Evolutionary conservation across 495 filamentous ascomycete genomes (phyloP).

Genomic region (Penicillium simplicissimum): DNA sequence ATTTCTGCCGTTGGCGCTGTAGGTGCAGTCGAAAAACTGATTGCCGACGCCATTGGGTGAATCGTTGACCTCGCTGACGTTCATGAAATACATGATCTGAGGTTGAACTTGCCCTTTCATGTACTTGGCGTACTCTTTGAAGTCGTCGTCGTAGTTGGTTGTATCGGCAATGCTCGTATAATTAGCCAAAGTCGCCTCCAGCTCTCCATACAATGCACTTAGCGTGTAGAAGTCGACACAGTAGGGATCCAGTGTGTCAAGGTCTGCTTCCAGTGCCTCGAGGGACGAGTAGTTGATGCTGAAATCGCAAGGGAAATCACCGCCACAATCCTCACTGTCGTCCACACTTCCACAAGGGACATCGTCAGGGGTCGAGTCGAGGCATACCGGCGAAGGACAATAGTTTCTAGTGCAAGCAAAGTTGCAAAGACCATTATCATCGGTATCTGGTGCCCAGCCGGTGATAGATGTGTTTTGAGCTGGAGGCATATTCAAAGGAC

Average conservation of each 20-base stretch:
- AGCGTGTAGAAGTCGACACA: background rate
- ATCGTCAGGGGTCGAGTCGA: background rate
- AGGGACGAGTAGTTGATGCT: background rate
- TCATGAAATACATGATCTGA: background rate
- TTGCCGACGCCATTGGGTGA: background rate
- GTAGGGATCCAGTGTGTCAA: background rate
- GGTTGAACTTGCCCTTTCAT: background rate
- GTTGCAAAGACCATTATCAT: background rate
- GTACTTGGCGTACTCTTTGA: background rate
- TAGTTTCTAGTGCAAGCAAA: background rate
- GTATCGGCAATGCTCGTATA: background rate
- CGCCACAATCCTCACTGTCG: background rate
- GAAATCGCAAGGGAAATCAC: background rate
- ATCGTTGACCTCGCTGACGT: background rate
- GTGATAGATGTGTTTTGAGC: background rate
- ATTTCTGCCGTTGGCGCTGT: background rate
- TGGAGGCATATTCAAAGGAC: constrained; percentile 3
- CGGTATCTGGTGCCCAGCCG: background rate
- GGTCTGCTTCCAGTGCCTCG: background rate
- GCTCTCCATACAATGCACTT: background rate
- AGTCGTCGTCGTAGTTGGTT: background rate
- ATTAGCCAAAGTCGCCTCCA: background rate
- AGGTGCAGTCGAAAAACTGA: background rate
- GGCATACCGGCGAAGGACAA: background rate
- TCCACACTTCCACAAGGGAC: background rate